Base-by-base conservation (phyloP, 2,329 filamentous ascomycete species). In the Colletotrichum tanaceti region DNA sequence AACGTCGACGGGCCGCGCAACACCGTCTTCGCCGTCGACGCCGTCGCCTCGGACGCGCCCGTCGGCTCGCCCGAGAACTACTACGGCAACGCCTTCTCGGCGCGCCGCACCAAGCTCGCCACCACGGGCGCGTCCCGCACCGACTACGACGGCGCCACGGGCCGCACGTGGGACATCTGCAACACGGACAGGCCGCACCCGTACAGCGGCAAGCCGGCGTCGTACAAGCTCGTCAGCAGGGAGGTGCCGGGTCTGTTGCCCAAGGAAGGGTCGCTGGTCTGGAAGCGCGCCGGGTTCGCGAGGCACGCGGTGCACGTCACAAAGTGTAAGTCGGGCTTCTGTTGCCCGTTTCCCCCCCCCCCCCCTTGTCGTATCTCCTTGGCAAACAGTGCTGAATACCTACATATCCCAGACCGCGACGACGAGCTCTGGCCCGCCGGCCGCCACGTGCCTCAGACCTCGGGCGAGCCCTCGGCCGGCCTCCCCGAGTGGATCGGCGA, bases 71-170 rank as follows among this genome's bases (percentile, higher is more conserved):
- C 85, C 0, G 91, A 94, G 80, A 98, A 98, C 82, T 90, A 85
- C 71, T 94, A 97, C 79, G 94, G 94, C 61, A 97, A 98, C 75
- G 94, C 91, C 7, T 97, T 97, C 79, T 94, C 91, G 74, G 92
- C 92, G 4, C 90, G 93, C 80, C 92, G 92, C 80, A 97, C 92
- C 2, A 93, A 92, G 79, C 90, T 93, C 69, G 87, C 84, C 7
- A 97, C 90, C 0, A 88, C 91, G 4, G 85, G 84, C 38, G 86
- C 92, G 73, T 86, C 90, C 0, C 87, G 86, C 77, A 92, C 91
- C 14, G 91, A 97, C 77, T 98, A 97, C 79, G 86, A 97, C 74
- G 92, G 92, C 65, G 84, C 84, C 13, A 95, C 92, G 0, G 90
- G 89, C 69, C 85, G 94, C 22, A 95, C 93, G 0, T 98, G 94